Base-by-base conservation (phyloP, 2,329 filamentous ascomycete species). In the Ilyonectria sp. region DNA sequence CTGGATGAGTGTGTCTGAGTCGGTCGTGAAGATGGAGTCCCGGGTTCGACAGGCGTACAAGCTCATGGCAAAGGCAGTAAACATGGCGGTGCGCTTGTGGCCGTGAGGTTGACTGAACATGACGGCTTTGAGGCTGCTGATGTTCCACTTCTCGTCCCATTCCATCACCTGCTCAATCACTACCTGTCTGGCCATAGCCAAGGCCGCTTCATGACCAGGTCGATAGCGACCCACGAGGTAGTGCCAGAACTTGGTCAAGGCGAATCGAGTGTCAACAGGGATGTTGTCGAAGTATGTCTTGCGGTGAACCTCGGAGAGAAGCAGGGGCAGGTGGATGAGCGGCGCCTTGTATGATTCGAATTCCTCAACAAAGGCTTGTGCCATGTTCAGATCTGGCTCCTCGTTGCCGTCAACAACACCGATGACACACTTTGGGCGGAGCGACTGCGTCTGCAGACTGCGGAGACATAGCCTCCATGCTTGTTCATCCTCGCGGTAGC, bases 361-460 rank as follows among this genome's bases (percentile, higher is more conserved):
- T 44, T 68, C 66, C 1, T 55, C 37, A 15, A 68, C 57, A 26
- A 68, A 68, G 8, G 66, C 66, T 11, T 59, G 49, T 4, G 66
- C 66, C 66, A 68, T 68, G 57, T 23, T 59, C 37, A 68, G 44
- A 62, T 68, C 66, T 10, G 66, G 66, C 58, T 57, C 53, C 6
- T 68, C 61, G 47, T 68, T 65, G n/a, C 66, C 66, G 13, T 68
- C 66, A 37, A 68, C 66, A 37, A 68, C 66, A 26, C 66, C 66
- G 37, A 68, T 59, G 19, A 68, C 62, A 44, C 61, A 63, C 53
- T 68, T 68, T 26, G 66, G 66, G 7, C 29, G 31, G 21, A 68
- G 53, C 6, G 56, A 62, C 40, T 68, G 66, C 19, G 58, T 68
- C 53, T 65, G 66, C 13, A 68, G 47, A 50, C 61, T 65, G 17